Evolutionary conservation across 192 early-diverging fungal genomes (phyloP), one percentile per base, ranked within the genome.

Genomic region (Geranomyces variabilis): DNA sequence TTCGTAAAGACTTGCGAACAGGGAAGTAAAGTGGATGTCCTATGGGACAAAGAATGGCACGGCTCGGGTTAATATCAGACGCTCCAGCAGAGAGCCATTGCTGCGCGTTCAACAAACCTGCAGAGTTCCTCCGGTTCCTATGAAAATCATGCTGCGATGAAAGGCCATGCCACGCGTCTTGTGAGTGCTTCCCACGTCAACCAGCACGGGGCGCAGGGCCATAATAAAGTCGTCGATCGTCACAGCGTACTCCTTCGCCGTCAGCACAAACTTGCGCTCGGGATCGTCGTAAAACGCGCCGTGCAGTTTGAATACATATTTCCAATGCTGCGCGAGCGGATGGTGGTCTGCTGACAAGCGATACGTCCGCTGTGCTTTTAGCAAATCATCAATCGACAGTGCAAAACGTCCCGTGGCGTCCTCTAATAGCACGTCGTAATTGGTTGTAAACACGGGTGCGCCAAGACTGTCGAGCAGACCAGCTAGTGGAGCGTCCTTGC

Each of bases 171-270:
- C 70, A 3, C 48, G 46, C 3, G 70, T 72, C 47, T 72, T 72
- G 61, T 49, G 15, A n/a, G 64, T 72, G 44, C 70, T 72, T 19
- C 70, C 70, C 0, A 72, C 62, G 51, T 72, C 70, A 19, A 72
- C 62, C 36, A 72, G 21, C 19, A 72, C 70, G 24, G 70, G 70
- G 63, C 53, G 64, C 8, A 72, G 53, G 41, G 70, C 70, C 70
- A 72, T 64, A 34, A 72, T 72, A 45, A 72, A 72, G 29, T 72
- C 70, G 36, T 72, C 70, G 22, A 72, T 72, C 24, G 70, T 72
- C n/a, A 55, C 53, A 8, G 70, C 70, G 30, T 72, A 72, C 47
- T 72, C 70, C 49, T 46, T 26, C 29, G 61, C 30, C 10, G 70
- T 72, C 45, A 72, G 62, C 44, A 72, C 70, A 55, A 72, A 72